phyloP scores from a whole-genome alignment of 139 green algal genomes.

The Chlamydomonas urium region DNA sequence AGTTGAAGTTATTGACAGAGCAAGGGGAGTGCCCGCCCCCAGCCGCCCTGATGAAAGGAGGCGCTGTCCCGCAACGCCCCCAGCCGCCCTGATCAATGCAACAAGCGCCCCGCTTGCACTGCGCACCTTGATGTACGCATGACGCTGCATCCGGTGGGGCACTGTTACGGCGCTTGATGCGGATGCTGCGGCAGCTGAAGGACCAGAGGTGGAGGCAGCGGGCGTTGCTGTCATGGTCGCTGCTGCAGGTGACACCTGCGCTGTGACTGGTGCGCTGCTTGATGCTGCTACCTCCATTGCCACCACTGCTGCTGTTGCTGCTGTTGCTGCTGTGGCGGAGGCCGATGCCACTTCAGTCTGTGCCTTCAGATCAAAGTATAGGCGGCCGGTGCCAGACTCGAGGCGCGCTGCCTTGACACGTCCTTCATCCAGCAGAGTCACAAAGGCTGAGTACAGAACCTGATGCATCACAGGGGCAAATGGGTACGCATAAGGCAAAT shows the following conservation, averaged over 20 bases:
- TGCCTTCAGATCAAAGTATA: slow-evolving; percentile 65
- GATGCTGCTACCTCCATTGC: neutral
- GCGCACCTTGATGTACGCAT: neutral
- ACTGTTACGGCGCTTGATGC: too few species aligned
- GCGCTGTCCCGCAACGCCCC: neutral
- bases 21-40: too few species aligned
- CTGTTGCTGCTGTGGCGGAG: neutral
- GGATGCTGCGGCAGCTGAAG: too few species aligned
- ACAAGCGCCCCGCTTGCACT: neutral
- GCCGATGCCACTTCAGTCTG: slow-evolving; percentile 4
- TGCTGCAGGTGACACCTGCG: neutral
- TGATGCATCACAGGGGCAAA: too few species aligned
- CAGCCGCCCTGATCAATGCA: neutral
- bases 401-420: slow-evolving; percentile 57
- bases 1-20: too few species aligned
- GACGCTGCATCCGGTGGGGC: neutral
- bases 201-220: neutral
- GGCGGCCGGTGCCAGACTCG: slow-evolving; percentile 51
- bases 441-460: slow-evolving; percentile 73
- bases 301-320: neutral
- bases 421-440: slow-evolving; percentile 53
- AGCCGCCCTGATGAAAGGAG: too few species aligned
- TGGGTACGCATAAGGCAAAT: neutral
- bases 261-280: neutral
- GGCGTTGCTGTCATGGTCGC: neutral